Evolutionary conservation across 805 yeast genomes (phyloP), one percentile per base, ranked within the genome.

Genomic region (Kazachstania africana): DNA sequence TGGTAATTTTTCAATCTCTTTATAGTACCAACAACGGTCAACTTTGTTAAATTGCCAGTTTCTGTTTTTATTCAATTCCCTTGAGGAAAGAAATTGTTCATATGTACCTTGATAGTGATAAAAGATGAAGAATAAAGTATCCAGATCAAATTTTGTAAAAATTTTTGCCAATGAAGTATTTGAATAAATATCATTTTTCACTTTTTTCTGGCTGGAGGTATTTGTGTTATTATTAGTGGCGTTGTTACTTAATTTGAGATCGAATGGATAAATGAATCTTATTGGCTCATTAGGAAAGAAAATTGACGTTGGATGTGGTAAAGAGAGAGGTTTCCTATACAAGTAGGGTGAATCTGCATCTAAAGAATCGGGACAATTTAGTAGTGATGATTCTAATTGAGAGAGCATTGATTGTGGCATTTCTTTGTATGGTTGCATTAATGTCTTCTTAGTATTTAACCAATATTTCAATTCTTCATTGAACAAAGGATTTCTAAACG

Each of bases 361-460:
- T 36, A 76, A 70, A 1, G 97, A 82, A 57, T 91, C 97, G 0
- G 98, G 97, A 53, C 96, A 84, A 47, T 81, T 80, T 43, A 82
- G 62, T 36, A 83, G 63, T 3, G 96, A 85, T 1, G 79, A 70
- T 50, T 83, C 93, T 42, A 88, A 62, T 43, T 53, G 55, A 21
- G 53, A 36, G 15, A 43, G 38, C 47, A 48, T 48, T 15, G 34
- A 38, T 13, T 39, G 36, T 15, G 57, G 47, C 53, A 55, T 47
- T 25, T 47, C 49, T 9, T 41, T 38, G 31, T 43, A 40, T 9
- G 58, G 58, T 32, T 53, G 57, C 28, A 50, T 30, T 12, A 54
- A 25, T 4, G 42, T 42, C 28, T 42, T 45, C 33, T 53, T 55
- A 3, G 57, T 39, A 24, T 47, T 37, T 14, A 51, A 33, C 53